Evolutionary conservation across 768 basidiomycete species (phyloP), one percentile per base, ranked within the genome.

Genomic region (Leccinum arenicola): DNA sequence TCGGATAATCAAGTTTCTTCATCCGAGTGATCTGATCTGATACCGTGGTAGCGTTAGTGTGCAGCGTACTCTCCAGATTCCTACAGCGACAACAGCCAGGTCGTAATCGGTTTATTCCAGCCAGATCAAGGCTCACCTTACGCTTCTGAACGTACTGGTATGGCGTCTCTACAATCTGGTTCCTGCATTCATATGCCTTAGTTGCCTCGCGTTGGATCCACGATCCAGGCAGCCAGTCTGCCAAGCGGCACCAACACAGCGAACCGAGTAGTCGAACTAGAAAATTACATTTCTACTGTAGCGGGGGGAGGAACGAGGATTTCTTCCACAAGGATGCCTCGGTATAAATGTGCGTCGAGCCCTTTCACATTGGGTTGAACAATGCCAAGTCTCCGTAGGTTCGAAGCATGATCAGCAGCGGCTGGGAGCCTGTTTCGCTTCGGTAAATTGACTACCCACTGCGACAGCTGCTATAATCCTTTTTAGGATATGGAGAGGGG

Each of bases 111-210:
- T 21, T 19, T 45, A 11, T 19, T 45, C 3, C 1, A 45, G 43
- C 9, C 11, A n/a, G 17, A n/a, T 19, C 21, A 29, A 7, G 19
- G 14, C 55, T 50, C 10, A 56, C 55, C 33, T 27, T 38, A 6
- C 35, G 55, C 19, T 38, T 23, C 25, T 14, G 17, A 12, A 19
- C 48, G 17, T 29, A n/a, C 36, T 56, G 12, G 43, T 54, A 60
- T 6, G 55, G 59, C 3, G 10, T 40, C n/a, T 62, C 38, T 14
- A 62, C 15, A 27, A 50, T 54, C 50, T 60, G 52, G n/a, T 23
- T n/a, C 2, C 29, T 60, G 25, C 15, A 40, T 29, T 33, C 52
- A 15, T 31, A 48, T 10, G 47, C 38, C 6, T 21, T 11, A 7
- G 15, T 49, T 11, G 55, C 50, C 10, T 53, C 43, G 15, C 33